These are phyloP conservation scores for Mycocalia duriaeana DNA, from an alignment of 1,284 basidiomycete species.

Conservation along the genomic window DNA sequence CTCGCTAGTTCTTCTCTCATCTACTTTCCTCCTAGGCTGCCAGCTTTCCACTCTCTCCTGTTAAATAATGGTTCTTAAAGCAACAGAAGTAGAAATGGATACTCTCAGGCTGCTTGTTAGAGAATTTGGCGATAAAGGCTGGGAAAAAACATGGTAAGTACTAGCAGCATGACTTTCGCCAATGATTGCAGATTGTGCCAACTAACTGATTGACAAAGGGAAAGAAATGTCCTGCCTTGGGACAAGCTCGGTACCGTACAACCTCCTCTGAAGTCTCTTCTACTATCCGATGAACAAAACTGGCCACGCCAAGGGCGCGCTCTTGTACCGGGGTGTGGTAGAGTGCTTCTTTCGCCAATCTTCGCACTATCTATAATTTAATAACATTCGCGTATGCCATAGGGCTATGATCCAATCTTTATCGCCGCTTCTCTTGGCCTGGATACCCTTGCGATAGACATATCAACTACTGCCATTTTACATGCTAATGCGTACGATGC, in stretches of 20 bases:
- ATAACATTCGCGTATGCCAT: neutral
- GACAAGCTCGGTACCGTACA: conserved; percentile 53
- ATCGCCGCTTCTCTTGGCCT: conserved; percentile 47
- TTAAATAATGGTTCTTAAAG: no score
- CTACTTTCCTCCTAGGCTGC: no score
- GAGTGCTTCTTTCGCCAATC: conserved; percentile 36
- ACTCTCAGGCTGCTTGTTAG: no score
- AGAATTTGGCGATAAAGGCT: no score
- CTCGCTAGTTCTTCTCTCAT: no score
- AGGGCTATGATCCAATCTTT: conserved; percentile 68
- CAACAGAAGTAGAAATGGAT: no score
- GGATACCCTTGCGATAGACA: conserved; percentile 49
- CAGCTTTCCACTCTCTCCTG: no score
- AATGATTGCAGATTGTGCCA: neutral
- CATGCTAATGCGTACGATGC: conserved; percentile 42
- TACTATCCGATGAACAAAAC: conserved; percentile 43
- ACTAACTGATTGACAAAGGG: conserved; percentile 32
- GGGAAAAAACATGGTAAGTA: neutral
- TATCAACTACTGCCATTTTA: conserved; percentile 50
- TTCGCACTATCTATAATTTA: neutral
- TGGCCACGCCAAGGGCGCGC: conserved; percentile 53
- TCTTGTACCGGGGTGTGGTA: conserved; percentile 71
- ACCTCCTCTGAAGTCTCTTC: conserved; percentile 47
- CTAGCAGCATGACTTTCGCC: neutral
- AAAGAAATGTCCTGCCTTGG: conserved; percentile 60